Conservation (phyloP, 1,139 yeast species). For the Candida glucosophila region DNA sequence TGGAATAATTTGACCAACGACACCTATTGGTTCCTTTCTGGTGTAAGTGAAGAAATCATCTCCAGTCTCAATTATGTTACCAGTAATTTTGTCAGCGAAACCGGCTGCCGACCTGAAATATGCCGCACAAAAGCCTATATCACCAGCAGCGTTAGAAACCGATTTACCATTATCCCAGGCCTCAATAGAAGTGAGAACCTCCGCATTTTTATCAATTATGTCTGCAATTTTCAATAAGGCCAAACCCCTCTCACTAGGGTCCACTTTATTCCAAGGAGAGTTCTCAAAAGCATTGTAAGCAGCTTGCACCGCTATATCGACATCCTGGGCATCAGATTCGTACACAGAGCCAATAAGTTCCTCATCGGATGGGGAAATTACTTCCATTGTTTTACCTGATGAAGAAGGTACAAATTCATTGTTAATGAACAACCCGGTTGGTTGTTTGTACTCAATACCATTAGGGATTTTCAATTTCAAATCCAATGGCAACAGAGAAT, state of each 20-base stretch:
- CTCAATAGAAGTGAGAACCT: constrained; percentile 58
- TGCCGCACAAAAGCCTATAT: constrained; percentile 53
- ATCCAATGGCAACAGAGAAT: constrained; percentile 27
- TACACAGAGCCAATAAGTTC: constrained; percentile 57
- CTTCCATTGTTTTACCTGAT: constrained; percentile 50
- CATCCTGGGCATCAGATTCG: constrained; percentile 60
- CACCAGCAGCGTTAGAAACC: constrained; percentile 42
- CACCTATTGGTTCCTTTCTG: constrained; percentile 63
- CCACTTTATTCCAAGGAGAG: constrained; percentile 21
- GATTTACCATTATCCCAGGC: constrained; percentile 79
- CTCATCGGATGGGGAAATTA: constrained; percentile 61
- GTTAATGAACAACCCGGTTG: constrained; percentile 59
- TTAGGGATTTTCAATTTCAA: constrained; percentile 52
- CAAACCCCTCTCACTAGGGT: constrained; percentile 43
- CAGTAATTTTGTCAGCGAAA: constrained; percentile 73
- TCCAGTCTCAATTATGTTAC: constrained; percentile 59
- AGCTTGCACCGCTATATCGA: constrained; percentile 72
- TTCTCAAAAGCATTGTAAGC: constrained; percentile 63
- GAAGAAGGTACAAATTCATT: constrained; percentile 31
- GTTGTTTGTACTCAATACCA: constrained; percentile 49
- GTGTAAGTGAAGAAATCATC: constrained; percentile 51
- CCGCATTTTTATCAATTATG: constrained; percentile 50
- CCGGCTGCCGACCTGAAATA: constrained; percentile 74
- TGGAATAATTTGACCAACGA: constrained; percentile 76
- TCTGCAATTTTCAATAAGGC: constrained; percentile 55